Evolutionary conservation across 1,284 basidiomycete species (phyloP), one percentile per base, ranked within the genome.

Genomic region (Malassezia yamatoensis): DNA sequence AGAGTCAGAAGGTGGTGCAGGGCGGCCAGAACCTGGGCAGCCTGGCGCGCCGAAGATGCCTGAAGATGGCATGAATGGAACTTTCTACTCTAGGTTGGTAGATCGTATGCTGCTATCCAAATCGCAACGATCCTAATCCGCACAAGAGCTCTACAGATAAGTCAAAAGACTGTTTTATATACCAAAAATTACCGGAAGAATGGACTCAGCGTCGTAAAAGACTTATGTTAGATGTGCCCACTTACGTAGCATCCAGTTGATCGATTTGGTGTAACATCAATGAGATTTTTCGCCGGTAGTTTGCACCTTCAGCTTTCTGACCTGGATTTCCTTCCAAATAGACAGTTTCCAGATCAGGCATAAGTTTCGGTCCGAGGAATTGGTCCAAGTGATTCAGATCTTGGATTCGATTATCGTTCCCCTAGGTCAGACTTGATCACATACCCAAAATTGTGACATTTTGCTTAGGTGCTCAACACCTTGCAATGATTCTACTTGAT

Each of bases 271-370:
- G 90, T 16, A 96, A 78, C 4, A 85, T 83, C 40, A 96, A 77
- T 70, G 87, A 90, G 58, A 98, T 80, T 78, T 96, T 98, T 52
- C 93, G 80, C 62, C 90, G 79, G 75, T 98, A 98, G 16, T 81
- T 82, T 1, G 82, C 78, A 64, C 83, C 85, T 68, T 96, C 88
- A 16, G 80, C 80, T 38, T 77, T 80, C 75, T 96, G 90, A 60
- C 87, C 86, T 1, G 94, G 94, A 74, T 98, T 98, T 7, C 83
- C 85, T 76, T 98, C 93, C 33, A 98, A 81, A 75, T 98, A 98
- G 8, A 98, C 80, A 1, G 94, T 98, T 70, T 86, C 82, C 12
- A 98, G 80, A 3, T 82, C 79, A 2, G 77, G 66, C 63, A 71
- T 72, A 20, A 40, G 54, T 37, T 87, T 79, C n/a, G 80, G 77